A percentile compares a stretch with the other conserved stretches of the same genome.
Conservation (phyloP, 352 stramenopile species). For the Phytophthora aleatoria region DNA sequence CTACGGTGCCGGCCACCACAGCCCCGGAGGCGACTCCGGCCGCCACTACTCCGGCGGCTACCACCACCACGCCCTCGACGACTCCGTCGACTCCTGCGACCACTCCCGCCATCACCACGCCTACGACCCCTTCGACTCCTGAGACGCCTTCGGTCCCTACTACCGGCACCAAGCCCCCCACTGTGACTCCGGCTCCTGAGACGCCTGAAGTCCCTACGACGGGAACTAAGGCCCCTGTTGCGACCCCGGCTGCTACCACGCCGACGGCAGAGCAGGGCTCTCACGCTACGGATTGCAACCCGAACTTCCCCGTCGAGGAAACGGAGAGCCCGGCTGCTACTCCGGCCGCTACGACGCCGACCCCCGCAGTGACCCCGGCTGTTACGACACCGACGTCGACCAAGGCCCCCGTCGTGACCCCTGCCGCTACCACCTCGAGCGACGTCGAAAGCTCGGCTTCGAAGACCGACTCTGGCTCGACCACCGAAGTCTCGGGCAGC, state of each 20-base stretch:
- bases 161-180: conserved; percentile 5
- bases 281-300: conserved; percentile 38
- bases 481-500: conserved; percentile 16
- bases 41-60: conserved; percentile 5
- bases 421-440: conserved; percentile 8
- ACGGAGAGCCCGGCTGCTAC: conserved; percentile 20
- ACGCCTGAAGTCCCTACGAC: conserved; percentile 15
- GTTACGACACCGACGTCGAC: conserved; percentile 15
- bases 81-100: background rate
- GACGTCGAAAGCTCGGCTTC: conserved; percentile 17
- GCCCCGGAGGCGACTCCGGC: conserved; percentile 1
- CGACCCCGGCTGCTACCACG: conserved; percentile 5
- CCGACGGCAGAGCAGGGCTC: conserved; percentile 15
- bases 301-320: conserved; percentile 38
- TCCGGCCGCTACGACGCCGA: conserved; percentile 3
- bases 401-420: conserved; percentile 3
- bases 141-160: conserved; percentile 5
- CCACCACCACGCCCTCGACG: background rate
- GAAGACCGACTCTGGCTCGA: conserved; percentile 10
- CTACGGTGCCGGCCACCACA: conserved; percentile 1
- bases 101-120: conserved; percentile 3
- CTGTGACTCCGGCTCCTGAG: conserved; percentile 3
- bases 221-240: conserved; percentile 4
- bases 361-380: conserved; percentile 17
- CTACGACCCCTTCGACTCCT: conserved; percentile 8